These are phyloP conservation scores for Oenanthe sinensis DNA, from an alignment of 129 eudicot genomes.

Conservation along the genomic window DNA sequence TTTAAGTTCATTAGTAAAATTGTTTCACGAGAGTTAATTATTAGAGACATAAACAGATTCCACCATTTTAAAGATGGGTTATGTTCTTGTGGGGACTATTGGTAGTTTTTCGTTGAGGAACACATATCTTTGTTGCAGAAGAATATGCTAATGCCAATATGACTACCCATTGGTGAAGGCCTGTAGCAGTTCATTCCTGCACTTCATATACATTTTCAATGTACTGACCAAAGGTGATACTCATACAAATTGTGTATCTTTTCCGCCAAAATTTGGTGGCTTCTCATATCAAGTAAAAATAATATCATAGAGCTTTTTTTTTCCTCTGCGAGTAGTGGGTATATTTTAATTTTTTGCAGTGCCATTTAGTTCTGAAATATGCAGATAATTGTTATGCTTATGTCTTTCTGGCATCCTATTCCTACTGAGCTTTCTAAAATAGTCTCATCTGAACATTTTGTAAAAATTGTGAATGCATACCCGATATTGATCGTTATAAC, in stretches of 20 bases:
- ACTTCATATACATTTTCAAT: neutral
- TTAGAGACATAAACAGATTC: constrained; percentile 70
- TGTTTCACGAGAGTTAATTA: constrained; percentile 50
- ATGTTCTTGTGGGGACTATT: constrained; percentile 84
- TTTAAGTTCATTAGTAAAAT: constrained; percentile 71
- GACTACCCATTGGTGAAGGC: neutral
- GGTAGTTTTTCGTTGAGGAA: constrained; percentile 31
- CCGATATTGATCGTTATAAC: neutral
- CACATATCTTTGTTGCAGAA: neutral
- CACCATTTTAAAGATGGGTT: constrained; percentile 75
- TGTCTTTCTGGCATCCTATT: neutral
- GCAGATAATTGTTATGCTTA: neutral
- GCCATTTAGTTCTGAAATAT: neutral
- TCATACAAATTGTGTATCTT: neutral
- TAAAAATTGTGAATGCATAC: neutral
- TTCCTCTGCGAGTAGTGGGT: neutral
- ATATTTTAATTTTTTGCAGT: neutral
- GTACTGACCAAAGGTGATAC: neutral
- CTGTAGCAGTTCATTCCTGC: constrained; percentile 7
- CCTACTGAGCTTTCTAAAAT: neutral
- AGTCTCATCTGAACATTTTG: neutral
- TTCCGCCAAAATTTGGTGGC: neutral
- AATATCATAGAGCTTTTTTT: neutral
- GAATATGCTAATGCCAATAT: neutral
- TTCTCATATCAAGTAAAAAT: neutral